These are phyloP conservation scores for Elaeis oleifera DNA, from an alignment of 202 grass and related monocot species.

Conservation along the genomic window DNA sequence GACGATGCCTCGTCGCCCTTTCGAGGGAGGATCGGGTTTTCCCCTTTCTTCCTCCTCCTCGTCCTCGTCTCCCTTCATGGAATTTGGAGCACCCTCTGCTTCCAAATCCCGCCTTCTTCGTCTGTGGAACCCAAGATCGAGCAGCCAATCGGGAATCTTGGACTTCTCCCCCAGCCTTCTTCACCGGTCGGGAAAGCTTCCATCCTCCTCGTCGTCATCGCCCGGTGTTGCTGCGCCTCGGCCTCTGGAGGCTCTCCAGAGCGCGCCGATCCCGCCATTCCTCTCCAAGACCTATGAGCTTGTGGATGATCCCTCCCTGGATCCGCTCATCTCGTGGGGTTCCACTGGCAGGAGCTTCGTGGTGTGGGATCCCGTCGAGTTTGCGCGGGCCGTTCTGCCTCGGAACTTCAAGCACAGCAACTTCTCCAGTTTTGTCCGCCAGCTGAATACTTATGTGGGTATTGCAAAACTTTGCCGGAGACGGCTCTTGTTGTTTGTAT, in stretches of 20 bases:
- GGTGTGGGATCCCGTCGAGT: constrained; percentile 62
- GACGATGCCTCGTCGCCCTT: too few species aligned
- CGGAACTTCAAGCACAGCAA: constrained; percentile 94
- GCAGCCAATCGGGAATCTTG: too few species aligned
- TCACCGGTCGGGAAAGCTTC: too few species aligned
- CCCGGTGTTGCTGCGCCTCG: constrained; percentile 18
- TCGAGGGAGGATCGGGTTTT: too few species aligned
- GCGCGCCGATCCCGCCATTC: constrained; percentile 57
- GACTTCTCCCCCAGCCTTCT: too few species aligned
- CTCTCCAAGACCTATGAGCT: constrained; percentile 90
- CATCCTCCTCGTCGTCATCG: too few species aligned
- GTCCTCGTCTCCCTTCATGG: too few species aligned
- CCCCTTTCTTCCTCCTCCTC: too few species aligned
- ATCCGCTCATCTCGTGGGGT: constrained; percentile 78
- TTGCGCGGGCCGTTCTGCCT: constrained; percentile 62
- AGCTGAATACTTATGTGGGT: constrained; percentile 99
- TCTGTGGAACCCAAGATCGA: too few species aligned
- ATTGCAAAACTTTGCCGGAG: constrained; percentile 9
- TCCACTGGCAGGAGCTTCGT: constrained; percentile 73
- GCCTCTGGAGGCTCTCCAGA: constrained; percentile 58
- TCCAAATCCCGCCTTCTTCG: too few species aligned
- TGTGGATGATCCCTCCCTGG: constrained; percentile 56
- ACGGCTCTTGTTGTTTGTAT: not conserved
- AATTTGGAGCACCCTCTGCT: too few species aligned
- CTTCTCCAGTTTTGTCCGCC: constrained; percentile 96